These are phyloP conservation scores for Sisymbrium irio DNA, from an alignment of 345 rosid genomes.

Conservation along the genomic window DNA sequence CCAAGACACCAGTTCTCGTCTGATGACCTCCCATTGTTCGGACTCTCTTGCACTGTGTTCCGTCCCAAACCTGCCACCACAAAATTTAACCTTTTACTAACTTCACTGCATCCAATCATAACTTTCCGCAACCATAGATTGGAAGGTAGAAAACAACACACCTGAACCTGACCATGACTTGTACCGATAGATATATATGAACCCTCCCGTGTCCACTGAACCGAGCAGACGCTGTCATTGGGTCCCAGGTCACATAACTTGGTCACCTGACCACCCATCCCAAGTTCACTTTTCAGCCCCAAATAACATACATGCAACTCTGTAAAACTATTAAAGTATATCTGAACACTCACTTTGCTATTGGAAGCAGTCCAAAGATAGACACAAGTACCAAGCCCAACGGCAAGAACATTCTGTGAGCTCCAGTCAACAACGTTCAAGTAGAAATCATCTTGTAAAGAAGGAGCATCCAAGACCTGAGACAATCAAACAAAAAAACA, in stretches of 20 bases:
- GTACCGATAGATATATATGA: conserved; percentile 92
- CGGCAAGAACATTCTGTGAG: conserved; percentile 93
- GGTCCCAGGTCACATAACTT: conserved; percentile 94
- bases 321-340: neutral
- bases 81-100: neutral
- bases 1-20: conserved; percentile 90
- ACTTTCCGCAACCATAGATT: neutral
- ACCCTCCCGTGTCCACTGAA: conserved; percentile 98
- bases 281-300: neutral
- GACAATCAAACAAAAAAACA: neutral
- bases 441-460: conserved; percentile 96
- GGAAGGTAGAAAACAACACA: conserved; percentile 25
- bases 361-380: conserved; percentile 96
- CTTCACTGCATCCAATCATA: neutral
- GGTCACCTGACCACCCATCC: conserved; percentile 61
- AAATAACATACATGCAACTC: neutral
- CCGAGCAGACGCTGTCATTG: conserved; percentile 71
- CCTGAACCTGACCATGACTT: conserved; percentile 89
- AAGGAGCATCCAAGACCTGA: conserved; percentile 97
- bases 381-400: conserved; percentile 94
- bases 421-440: conserved; percentile 98
- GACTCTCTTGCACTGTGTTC: conserved; percentile 74
- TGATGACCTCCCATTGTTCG: conserved; percentile 94
- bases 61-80: conserved; percentile 81
- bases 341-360: conserved; percentile 64